Percentiles rank a stretch among this genome's conserved stretches.
These are phyloP conservation scores for Penicillium sp. DNA, from an alignment of 2,329 filamentous ascomycete species.

Conservation along the genomic window DNA sequence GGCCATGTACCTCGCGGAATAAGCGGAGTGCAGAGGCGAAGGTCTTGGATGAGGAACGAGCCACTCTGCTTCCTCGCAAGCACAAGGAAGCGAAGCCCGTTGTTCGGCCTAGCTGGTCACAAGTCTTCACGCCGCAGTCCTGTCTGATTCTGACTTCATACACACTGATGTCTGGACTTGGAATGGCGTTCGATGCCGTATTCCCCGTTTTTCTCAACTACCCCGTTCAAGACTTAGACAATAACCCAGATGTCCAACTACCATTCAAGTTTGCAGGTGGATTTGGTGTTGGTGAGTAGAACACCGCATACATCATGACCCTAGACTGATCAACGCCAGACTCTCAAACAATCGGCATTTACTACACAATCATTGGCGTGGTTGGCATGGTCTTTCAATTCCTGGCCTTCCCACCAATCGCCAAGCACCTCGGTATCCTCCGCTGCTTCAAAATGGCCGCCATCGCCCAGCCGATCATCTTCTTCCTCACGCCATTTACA, in stretches of 20 bases:
- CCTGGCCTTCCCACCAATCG: slow-evolving; percentile 75
- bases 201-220: slow-evolving; percentile 88
- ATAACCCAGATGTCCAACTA: slow-evolving; percentile 59
- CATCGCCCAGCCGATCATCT: slow-evolving; percentile 70
- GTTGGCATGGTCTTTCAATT: slow-evolving; percentile 82
- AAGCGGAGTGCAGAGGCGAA: slow-evolving; percentile 16
- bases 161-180: slow-evolving; percentile 77
- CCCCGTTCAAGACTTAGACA: slow-evolving; percentile 55
- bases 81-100: slow-evolving; percentile 17
- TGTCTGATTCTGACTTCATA: slow-evolving; percentile 75
- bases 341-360: slow-evolving; percentile 74
- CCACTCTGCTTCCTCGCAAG: slow-evolving; percentile 29
- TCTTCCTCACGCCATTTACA: slow-evolving; percentile 79
- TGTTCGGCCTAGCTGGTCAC: slow-evolving; percentile 49
- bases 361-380: slow-evolving; percentile 82
- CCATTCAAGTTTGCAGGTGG: slow-evolving; percentile 83
- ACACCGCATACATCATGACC: neutral
- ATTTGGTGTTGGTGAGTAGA: slow-evolving; percentile 61
- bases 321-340: slow-evolving; percentile 39
- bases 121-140: slow-evolving; percentile 74
- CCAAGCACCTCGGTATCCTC: slow-evolving; percentile 71
- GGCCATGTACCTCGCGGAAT: slow-evolving; percentile 35
- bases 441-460: slow-evolving; percentile 69
- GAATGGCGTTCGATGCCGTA: slow-evolving; percentile 81
- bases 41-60: slow-evolving; percentile 29